These are phyloP conservation scores for Lactifluus subvellereus DNA, from an alignment of 768 basidiomycete species.

Conservation along the genomic window DNA sequence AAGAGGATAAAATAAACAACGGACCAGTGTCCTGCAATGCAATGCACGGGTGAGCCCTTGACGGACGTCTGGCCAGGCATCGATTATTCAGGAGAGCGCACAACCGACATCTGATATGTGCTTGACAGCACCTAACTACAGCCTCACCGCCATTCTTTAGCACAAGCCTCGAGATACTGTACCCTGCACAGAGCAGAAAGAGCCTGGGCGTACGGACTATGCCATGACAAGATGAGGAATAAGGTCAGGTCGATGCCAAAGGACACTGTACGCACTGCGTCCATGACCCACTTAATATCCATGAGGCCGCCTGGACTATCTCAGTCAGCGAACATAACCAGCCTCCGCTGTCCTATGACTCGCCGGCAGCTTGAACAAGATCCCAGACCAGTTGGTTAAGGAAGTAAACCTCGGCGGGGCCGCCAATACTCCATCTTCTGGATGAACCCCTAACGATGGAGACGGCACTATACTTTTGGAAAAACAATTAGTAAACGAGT, in stretches of 20 bases:
- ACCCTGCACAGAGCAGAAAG: neutral
- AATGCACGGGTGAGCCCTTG: too few species aligned
- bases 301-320: conserved; percentile 32
- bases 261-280: conserved; percentile 27
- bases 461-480: neutral
- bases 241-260: neutral
- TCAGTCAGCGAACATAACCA: neutral
- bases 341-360: neutral
- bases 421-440: neutral
- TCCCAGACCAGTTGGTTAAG: conserved; percentile 27
- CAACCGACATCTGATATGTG: neutral
- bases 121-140: neutral
- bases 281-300: conserved; percentile 32
- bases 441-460: neutral
- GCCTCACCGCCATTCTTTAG: neutral
- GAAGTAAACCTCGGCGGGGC: conserved; percentile 39
- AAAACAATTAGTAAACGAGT: neutral
- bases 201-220: neutral
- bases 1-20: neutral
- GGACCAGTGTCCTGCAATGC: neutral
- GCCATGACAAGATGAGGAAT: neutral
- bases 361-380: conserved; percentile 27
- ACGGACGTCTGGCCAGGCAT: too few species aligned
- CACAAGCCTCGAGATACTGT: neutral
- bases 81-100: neutral